Evolutionary conservation across 371 early-diverging fungal genomes (phyloP), one percentile per base, ranked within the genome.

Genomic region (Actinomucor elegans): DNA sequence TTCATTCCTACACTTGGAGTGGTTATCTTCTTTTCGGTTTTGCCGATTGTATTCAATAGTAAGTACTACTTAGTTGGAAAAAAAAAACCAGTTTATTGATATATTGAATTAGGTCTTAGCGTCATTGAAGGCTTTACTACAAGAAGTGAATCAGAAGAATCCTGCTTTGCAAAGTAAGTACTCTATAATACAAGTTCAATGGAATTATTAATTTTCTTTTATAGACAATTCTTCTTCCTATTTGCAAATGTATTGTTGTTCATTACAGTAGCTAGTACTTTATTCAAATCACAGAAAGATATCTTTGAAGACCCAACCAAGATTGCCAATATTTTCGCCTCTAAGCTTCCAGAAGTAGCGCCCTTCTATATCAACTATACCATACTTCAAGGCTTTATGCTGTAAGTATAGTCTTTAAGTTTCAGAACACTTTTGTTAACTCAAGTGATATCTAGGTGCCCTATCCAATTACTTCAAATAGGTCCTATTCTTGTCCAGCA

Each of bases 171-270:
- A 57, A 89, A 87, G 85, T 83, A 72, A 58, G 61, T 54, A 24
- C 10, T 8, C 4, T 14, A 26, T 41, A 4, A 2, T 3, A 11
- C 14, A 10, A 3, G n/a, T 24, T 4, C 24, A 10, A 6, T 40
- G 12, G n/a, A 4, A 12, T 3, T 12, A 5, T 20, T 20, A 28
- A 31, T 36, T 29, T 17, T 38, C 20, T 70, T 69, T 57, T 58
- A 59, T 62, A 91, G 92, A 62, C 91, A 93, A 69, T 95, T 91
- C 66, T 87, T 88, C 48, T 96, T 94, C 57, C 81, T 88, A 45
- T 66, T 96, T 24, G 87, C 91, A 75, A 97, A 94, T 68, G 87
- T 96, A 7, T 66, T 97, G 33, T 71, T 97, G 45, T 84, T 94
- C 10, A 90, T 92, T 66, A 87, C 90, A 5, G 73, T 94, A 8